Evolutionary conservation across 495 filamentous ascomycete species (phyloP).

Genomic region (Emericellopsis terricola): DNA sequence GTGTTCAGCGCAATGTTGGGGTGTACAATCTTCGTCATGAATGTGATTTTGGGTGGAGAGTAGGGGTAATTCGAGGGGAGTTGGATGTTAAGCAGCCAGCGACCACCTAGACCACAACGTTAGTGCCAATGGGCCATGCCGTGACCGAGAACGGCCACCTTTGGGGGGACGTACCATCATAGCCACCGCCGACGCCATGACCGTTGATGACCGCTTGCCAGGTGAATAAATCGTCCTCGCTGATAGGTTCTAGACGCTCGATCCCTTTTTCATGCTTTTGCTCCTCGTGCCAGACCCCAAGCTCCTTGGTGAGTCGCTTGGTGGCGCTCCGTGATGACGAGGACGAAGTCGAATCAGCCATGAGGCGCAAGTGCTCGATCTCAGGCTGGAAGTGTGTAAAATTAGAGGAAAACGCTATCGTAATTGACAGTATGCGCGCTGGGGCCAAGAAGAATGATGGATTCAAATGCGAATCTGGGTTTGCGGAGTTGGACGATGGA

Average conservation of each 20-base stretch:
- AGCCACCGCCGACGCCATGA: constrained; percentile 37
- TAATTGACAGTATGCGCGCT: too few species aligned
- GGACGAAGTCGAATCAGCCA: too few species aligned
- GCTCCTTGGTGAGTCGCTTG: constrained; percentile 24
- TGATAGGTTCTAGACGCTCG: constrained; percentile 46
- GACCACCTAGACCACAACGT: constrained; percentile 62
- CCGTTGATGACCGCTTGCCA: constrained; percentile 76
- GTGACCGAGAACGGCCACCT: background rate
- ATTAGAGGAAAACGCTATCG: too few species aligned
- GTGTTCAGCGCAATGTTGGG: constrained; percentile 67
- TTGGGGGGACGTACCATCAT: constrained; percentile 47
- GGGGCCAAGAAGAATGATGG: too few species aligned
- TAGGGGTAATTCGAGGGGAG: constrained; percentile 69
- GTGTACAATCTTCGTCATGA: constrained; percentile 69
- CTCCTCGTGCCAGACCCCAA: constrained; percentile 21
- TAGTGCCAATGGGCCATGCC: background rate
- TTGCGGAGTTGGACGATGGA: too few species aligned
- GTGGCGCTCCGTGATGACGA: constrained; percentile 8
- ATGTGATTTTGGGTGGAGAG: constrained; percentile 54
- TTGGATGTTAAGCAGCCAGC: constrained; percentile 63
- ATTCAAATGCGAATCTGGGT: too few species aligned
- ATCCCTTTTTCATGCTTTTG: constrained; percentile 19
- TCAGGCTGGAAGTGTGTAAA: background rate
- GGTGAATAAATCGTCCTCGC: constrained; percentile 49
- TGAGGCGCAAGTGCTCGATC: too few species aligned